Percentiles rank a stretch among this genome's conserved stretches.
phyloP scores from a whole-genome alignment of 2,329 filamentous ascomycete genomes.

The Colletotrichum cuscutae region DNA sequence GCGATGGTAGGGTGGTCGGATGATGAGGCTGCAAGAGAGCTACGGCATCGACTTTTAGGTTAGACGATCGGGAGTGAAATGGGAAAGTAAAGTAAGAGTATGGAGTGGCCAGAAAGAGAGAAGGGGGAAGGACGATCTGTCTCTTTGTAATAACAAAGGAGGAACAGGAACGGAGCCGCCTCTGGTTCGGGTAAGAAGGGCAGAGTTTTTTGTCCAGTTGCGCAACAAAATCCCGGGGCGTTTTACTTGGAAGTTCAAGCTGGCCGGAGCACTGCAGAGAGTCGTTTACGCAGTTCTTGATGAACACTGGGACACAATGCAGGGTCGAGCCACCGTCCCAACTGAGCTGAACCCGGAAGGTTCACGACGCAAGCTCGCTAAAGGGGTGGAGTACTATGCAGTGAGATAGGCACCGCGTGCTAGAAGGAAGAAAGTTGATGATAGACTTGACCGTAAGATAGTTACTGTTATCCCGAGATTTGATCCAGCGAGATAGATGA shows the following conservation, averaged over 20 bases:
- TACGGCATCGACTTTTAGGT: slow-evolving; percentile 28
- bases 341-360: slow-evolving; percentile 22
- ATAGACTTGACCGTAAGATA: background rate
- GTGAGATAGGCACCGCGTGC: background rate
- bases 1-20: slow-evolving; percentile 9
- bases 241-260: background rate
- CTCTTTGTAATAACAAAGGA: background rate
- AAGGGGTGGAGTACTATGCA: slow-evolving; percentile 1
- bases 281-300: background rate
- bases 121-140: background rate
- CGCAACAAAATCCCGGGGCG: background rate
- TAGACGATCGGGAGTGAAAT: slow-evolving; percentile 16
- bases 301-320: slow-evolving; percentile 1
- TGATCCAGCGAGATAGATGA: background rate
- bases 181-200: background rate
- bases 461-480: background rate
- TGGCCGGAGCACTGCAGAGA: background rate
- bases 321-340: slow-evolving; percentile 11
- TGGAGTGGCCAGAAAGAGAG: background rate
- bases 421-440: background rate
- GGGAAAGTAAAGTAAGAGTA: background rate
- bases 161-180: background rate
- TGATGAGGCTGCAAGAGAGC: slow-evolving; percentile 19
- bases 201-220: background rate
- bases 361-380: slow-evolving; percentile 9